Percentiles rank a stretch among this genome's conserved stretches.
Conservation (phyloP, 768 basidiomycete genomes). For the Pseudohyphozyma bogoriensis region DNA sequence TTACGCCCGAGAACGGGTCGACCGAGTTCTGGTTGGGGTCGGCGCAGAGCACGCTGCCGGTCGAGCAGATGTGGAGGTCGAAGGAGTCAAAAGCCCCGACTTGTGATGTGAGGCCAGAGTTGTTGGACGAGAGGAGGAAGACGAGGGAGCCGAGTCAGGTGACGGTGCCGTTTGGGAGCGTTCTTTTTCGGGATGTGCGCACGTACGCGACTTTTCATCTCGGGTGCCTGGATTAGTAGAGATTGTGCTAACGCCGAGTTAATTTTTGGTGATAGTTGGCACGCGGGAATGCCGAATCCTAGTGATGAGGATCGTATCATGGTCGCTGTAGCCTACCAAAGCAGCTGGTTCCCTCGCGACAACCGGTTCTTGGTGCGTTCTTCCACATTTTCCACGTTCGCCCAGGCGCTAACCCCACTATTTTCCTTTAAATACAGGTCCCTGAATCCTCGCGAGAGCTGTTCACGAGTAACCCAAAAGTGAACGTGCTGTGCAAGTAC, state of each 20-base stretch:
- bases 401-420: background rate
- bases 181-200: conserved; percentile 4
- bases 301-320: conserved; percentile 10
- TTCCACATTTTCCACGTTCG: too few relatives aligned
- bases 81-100: background rate
- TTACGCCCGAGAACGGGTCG: conserved; percentile 12
- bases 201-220: background rate
- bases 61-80: conserved; percentile 7
- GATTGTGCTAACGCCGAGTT: accelerated
- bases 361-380: background rate
- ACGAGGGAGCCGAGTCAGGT: background rate
- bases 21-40: conserved; percentile 13
- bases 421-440: background rate
- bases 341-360: conserved; percentile 6
- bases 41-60: background rate
- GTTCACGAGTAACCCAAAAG: background rate
- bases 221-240: too few relatives aligned
- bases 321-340: conserved; percentile 2
- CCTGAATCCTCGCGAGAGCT: background rate
- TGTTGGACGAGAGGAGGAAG: background rate
- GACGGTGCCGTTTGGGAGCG: background rate
- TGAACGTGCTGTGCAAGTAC: background rate
- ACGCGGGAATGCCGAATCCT: conserved; percentile 15
- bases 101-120: background rate
- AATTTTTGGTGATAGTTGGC: background rate